Base-by-base conservation (phyloP, 2,329 filamentous ascomycete species). In the Phoma herbarum region DNA sequence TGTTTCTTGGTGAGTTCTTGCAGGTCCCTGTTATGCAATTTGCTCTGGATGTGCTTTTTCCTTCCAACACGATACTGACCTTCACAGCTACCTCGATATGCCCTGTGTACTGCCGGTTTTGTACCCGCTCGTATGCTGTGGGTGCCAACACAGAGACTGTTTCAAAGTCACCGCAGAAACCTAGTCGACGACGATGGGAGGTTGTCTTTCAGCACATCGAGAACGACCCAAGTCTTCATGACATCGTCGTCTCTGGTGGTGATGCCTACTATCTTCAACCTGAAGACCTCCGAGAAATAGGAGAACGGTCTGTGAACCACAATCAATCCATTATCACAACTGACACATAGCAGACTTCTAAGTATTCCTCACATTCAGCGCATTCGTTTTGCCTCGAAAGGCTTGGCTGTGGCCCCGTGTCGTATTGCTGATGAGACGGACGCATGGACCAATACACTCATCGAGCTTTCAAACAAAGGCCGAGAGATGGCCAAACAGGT, bases 211-310 rank as follows among this genome's bases (percentile, higher is more conserved):
- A 80, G 2, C 85, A 89, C 69, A 86, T 90, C 46, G 81, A 82
- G 64, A 73, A 72, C 7, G 43, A 83, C 76, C 14, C 79, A 80
- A 1, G 71, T 64, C 74, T 89, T 6, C 78, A 82, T 31, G 86
- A 89, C 65, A 83, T 89, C 33, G 86, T 88, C 1, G 79, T 89
- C 9, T 89, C 86, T 0, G 86, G 87, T 0, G 86, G 86, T 10
- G 87, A 89, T 71, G 79, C 84, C 0, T 89, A 84, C 69, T 86
- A 85, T 54, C 78, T 89, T 2, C 72, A 78, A 18, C 82, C 84
- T 0, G 76, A 85, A 1, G 78, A 87, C 22, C 77, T 89, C 4
- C 74, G 72, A 7, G 70, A 78, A 51, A 86, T 89, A 53, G 86
- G 85, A 11, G 77, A 85, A 41, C 63, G 73, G 71, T 72, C 60